A percentile compares a stretch with the other conserved stretches of the same genome.
Evolutionary conservation across 1,139 yeast species (phyloP).

Genomic region (Chernovozyma aurita): DNA sequence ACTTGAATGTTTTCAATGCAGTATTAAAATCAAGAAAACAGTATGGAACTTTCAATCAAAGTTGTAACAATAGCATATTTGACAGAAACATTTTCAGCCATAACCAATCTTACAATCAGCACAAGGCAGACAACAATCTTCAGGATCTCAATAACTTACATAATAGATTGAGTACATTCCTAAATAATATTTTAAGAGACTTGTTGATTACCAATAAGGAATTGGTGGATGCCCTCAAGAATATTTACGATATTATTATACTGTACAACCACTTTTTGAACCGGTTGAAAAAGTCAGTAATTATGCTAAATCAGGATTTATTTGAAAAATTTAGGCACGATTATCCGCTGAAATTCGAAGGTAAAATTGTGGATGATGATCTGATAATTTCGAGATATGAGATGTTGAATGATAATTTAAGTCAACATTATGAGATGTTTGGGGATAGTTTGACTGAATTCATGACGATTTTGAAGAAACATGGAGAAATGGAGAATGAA

Average conservation of each 20-base stretch:
- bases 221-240: slow-evolving; percentile 45
- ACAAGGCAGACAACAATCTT: slow-evolving; percentile 1
- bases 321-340: slow-evolving; percentile 35
- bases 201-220: slow-evolving; percentile 62
- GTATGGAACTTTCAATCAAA: slow-evolving; percentile 6
- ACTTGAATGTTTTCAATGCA: neutral
- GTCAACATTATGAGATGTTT: slow-evolving; percentile 51
- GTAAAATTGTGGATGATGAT: slow-evolving; percentile 30
- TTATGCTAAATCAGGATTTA: slow-evolving; percentile 46
- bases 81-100: slow-evolving; percentile 22
- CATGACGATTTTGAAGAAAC: slow-evolving; percentile 48
- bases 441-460: slow-evolving; percentile 51
- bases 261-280: slow-evolving; percentile 53
- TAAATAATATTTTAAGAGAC: slow-evolving; percentile 64
- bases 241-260: slow-evolving; percentile 43
- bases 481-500: slow-evolving; percentile 63
- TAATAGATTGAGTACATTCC: slow-evolving; percentile 48
- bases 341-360: slow-evolving; percentile 37
- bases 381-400: slow-evolving; percentile 39
- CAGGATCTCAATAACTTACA: slow-evolving; percentile 51
- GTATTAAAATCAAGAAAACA: neutral
- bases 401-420: slow-evolving; percentile 45
- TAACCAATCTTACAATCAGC: slow-evolving; percentile 5
- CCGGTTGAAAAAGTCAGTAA: slow-evolving; percentile 53
- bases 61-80: slow-evolving; percentile 24